Conservation (phyloP, 495 filamentous ascomycete genomes). For the Lindgomyces ingoldianus region DNA sequence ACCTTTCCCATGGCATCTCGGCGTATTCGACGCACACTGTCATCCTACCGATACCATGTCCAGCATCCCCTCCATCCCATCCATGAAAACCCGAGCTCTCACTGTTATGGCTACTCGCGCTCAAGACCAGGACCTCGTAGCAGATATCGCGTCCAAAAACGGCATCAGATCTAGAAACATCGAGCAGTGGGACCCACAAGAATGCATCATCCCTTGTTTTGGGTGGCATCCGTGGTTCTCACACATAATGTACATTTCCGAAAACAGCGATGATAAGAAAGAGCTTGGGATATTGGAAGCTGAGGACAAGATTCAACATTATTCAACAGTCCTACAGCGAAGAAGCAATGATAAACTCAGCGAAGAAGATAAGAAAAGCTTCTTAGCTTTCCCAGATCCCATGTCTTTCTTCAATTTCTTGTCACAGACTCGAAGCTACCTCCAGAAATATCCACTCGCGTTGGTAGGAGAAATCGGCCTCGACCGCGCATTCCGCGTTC, state of each 20-base stretch:
- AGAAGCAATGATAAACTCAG: conserved; percentile 48
- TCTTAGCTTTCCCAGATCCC: conserved; percentile 69
- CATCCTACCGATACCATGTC: conserved; percentile 97
- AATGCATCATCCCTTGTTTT: conserved; percentile 73
- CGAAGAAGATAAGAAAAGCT: conserved; percentile 58
- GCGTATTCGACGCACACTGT: conserved; percentile 90
- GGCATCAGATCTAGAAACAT: conserved; percentile 39
- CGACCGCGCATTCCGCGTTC: conserved; percentile 83
- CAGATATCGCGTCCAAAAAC: conserved; percentile 58
- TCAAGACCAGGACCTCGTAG: conserved; percentile 86
- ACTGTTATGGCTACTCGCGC: conserved; percentile 87
- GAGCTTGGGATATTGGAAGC: conserved; percentile 41
- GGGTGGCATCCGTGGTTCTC: conserved; percentile 99
- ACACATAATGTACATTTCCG: conserved; percentile 64
- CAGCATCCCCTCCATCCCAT: conserved; percentile 63
- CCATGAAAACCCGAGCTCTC: conserved; percentile 75
- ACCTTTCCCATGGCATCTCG: conserved; percentile 79
- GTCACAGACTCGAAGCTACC: conserved; percentile 60
- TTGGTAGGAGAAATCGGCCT: conserved; percentile 88
- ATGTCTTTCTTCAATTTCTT: conserved; percentile 67
- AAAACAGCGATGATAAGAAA: conserved; percentile 55
- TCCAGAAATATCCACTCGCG: conserved; percentile 64
- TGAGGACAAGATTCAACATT: conserved; percentile 51
- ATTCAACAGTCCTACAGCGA: conserved; percentile 56
- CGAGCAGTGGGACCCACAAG: conserved; percentile 22